Base-by-base conservation (phyloP, 2,329 filamentous ascomycete species). In the Pseudogymnoascus sp. region DNA sequence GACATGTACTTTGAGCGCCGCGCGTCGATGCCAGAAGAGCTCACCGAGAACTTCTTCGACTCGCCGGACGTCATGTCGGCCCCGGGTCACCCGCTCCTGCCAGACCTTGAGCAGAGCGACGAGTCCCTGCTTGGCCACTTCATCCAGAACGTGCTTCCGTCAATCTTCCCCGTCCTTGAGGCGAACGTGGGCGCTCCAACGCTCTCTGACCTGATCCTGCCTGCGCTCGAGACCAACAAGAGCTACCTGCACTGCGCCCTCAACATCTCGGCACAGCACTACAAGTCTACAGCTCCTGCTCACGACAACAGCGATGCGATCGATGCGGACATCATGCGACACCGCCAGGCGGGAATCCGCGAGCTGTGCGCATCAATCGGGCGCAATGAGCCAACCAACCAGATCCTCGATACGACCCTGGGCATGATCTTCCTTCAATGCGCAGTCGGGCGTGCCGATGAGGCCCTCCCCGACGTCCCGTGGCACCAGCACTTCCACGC, bases 401-500 rank as follows among this genome's bases (percentile, higher is more conserved):
- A 95, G 75, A 96, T 96, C 70, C 85, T 97, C 11, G 93, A 97
- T 76, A 92, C 93, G 1, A 92, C 93, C 0, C 83, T 97, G 4
- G 92, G 90, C 61, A 92, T 97, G 85, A 96, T 97, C 74, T 95
- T 96, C 79, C 96, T 97, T 79, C 91, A 96, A 74, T 95, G 90
- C 78, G 88, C 91, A 26, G 93, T 97, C 67, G 93, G 93, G 62
- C 86, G 90, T 70, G 87, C 89, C 36, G 89, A 95, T 70, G 91
- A 97, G 73, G 84, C 84, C 57, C 85, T 97, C 23, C 89, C 91
- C 15, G 93, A 97, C 74, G 96, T 97, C 70, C 87, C 93, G 21
- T 99, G 95, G 95, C 90, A 93, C 78, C 90, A 96, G 74, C 95
- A 99, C 79, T 97, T 97, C 79, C 89, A 96, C 75, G 93, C 93